Conservation (phyloP, 1,284 basidiomycete genomes). For the Fomitopsis pinicola region DNA sequence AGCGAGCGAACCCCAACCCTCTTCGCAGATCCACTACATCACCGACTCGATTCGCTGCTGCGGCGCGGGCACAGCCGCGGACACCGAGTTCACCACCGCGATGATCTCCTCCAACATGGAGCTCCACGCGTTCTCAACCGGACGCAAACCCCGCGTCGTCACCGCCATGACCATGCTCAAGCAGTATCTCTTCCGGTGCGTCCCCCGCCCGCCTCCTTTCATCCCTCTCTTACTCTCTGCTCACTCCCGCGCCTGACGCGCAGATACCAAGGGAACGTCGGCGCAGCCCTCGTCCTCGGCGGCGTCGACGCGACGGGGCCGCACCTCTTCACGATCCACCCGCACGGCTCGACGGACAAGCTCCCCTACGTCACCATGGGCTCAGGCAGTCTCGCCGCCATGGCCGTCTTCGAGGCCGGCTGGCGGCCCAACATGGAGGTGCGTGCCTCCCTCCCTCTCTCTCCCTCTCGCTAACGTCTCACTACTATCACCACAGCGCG, state of each 20-base stretch:
- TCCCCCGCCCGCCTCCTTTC: slow-evolving; percentile 5
- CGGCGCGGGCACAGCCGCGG: slow-evolving; percentile 97
- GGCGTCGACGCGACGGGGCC: slow-evolving; percentile 92
- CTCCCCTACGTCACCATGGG: slow-evolving; percentile 99
- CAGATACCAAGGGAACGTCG: slow-evolving; percentile 92
- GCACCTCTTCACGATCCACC: slow-evolving; percentile 94
- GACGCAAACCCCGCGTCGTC: slow-evolving; percentile 85
- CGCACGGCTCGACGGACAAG: slow-evolving; percentile 98
- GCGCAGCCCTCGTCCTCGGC: slow-evolving; percentile 95
- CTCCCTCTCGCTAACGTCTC: background rate
- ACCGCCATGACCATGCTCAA: slow-evolving; percentile 99
- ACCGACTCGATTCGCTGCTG: slow-evolving; percentile 95
- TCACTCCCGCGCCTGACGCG: background rate
- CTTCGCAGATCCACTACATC: slow-evolving; percentile 89
- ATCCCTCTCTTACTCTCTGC: slow-evolving; percentile 8
- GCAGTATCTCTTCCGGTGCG: slow-evolving; percentile 80
- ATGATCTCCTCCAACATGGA: slow-evolving; percentile 94
- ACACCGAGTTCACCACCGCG: slow-evolving; percentile 94
- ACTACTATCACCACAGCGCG: slow-evolving; percentile 44
- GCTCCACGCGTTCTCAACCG: slow-evolving; percentile 81
- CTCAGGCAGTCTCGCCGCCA: slow-evolving; percentile 92
- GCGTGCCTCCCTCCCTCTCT: slow-evolving; percentile 18
- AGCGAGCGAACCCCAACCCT: background rate
- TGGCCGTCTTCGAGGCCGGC: slow-evolving; percentile 93
- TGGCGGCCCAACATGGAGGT: slow-evolving; percentile 88